Conservation (phyloP, 768 basidiomycete genomes). For the Phanerochaete sordida region DNA sequence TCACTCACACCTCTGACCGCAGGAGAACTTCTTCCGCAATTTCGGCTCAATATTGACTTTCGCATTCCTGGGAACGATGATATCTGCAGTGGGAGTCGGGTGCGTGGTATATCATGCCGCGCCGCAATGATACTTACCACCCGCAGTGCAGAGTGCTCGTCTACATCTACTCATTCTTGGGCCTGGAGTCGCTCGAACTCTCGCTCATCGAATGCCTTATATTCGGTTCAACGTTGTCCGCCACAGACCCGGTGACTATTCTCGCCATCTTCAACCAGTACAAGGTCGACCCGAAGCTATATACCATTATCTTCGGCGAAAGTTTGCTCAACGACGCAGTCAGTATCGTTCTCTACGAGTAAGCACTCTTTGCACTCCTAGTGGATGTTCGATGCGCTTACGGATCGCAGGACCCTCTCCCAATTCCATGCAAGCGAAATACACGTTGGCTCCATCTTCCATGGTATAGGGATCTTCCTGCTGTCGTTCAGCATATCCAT, state of each 20-base stretch:
- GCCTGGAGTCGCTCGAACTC: slow-evolving; percentile 84
- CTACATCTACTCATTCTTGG: slow-evolving; percentile 91
- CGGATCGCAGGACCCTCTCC: slow-evolving; percentile 67
- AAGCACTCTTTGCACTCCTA: slow-evolving; percentile 38
- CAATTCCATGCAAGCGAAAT: slow-evolving; percentile 91
- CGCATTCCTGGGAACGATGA: slow-evolving; percentile 93
- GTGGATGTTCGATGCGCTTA: not conserved
- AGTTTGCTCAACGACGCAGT: slow-evolving; percentile 97
- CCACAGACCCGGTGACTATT: slow-evolving; percentile 97
- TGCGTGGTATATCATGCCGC: slow-evolving; percentile 38
- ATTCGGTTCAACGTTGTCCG: slow-evolving; percentile 94
- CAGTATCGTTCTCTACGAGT: slow-evolving; percentile 99
- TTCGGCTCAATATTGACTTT: slow-evolving; percentile 95
- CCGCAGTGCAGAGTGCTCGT: slow-evolving; percentile 76
- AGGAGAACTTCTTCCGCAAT: slow-evolving; percentile 99
- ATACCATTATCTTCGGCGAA: slow-evolving; percentile 97
- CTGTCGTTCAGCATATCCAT: slow-evolving; percentile 93
- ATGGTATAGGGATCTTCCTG: slow-evolving; percentile 96
- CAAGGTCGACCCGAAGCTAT: slow-evolving; percentile 97
- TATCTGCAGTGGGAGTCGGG: slow-evolving; percentile 96
- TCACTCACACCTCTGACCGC: slow-evolving; percentile 1
- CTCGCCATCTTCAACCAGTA: slow-evolving; percentile 98
- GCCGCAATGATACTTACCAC: slow-evolving; percentile 36
- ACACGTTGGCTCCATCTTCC: slow-evolving; percentile 84
- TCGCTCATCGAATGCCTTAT: slow-evolving; percentile 90